A percentile compares a stretch with the other conserved stretches of the same genome.
Conservation (phyloP, 805 yeast species). For the Metschnikowia henanensis region DNA sequence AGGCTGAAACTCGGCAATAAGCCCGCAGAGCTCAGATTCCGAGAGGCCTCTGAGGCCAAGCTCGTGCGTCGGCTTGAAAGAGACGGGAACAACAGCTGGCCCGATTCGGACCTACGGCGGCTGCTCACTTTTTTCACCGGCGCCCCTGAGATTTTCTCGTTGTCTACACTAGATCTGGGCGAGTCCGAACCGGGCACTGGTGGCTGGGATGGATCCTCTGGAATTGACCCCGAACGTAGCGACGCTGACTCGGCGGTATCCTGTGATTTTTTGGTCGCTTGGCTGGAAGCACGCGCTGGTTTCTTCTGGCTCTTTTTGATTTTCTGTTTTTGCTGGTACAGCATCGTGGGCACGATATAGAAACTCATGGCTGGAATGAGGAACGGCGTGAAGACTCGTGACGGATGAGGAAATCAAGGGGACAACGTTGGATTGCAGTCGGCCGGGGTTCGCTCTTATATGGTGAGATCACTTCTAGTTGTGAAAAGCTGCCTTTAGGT, state of each 20-base stretch:
- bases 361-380: slow-evolving; percentile 29
- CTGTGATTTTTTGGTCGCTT: background rate
- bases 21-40: background rate
- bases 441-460: too few species aligned
- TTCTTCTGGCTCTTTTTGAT: slow-evolving; percentile 18
- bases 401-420: too few species aligned
- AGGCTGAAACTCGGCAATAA: slow-evolving; percentile 19
- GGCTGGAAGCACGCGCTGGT: background rate
- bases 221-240: background rate
- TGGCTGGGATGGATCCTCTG: background rate
- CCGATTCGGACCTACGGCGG: background rate
- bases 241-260: background rate
- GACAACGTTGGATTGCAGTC: too few species aligned
- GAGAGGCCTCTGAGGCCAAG: slow-evolving; percentile 4
- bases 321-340: slow-evolving; percentile 43
- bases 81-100: slow-evolving; percentile 2
- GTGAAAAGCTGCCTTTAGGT: too few species aligned
- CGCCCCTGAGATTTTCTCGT: background rate
- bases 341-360: slow-evolving; percentile 39
- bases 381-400: background rate
- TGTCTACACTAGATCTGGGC: background rate
- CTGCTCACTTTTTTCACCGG: background rate
- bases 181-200: background rate
- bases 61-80: slow-evolving; percentile 6
- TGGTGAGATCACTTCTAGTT: too few species aligned